Conservation (phyloP, 2,329 filamentous ascomycete genomes). For the Monilinia fructicola region DNA sequence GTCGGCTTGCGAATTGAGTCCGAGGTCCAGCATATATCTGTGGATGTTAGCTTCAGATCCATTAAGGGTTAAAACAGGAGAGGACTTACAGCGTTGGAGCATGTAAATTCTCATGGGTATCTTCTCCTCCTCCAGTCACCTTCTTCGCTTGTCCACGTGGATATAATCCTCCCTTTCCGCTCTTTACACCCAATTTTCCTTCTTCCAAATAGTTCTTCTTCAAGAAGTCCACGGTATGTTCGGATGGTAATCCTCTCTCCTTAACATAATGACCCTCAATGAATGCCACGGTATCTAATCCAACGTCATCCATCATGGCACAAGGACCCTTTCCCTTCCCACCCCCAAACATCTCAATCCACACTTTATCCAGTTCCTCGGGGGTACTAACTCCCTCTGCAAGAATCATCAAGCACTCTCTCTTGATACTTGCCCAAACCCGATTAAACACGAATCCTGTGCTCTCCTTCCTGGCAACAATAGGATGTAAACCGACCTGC, state of each 20-base stretch:
- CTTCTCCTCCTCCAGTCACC: slow-evolving; percentile 12
- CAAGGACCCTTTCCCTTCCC: slow-evolving; percentile 42
- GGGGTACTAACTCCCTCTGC: slow-evolving; percentile 42
- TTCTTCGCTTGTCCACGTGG: slow-evolving; percentile 24
- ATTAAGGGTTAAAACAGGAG: neutral
- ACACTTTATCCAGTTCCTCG: slow-evolving; percentile 43
- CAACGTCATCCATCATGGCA: slow-evolving; percentile 45
- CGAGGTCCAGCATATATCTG: slow-evolving; percentile 30
- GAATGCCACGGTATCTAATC: slow-evolving; percentile 44
- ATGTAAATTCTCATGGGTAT: slow-evolving; percentile 16
- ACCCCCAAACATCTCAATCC: slow-evolving; percentile 42
- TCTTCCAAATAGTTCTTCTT: slow-evolving; percentile 38
- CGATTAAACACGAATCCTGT: slow-evolving; percentile 46
- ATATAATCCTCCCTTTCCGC: slow-evolving; percentile 34
- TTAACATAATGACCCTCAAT: slow-evolving; percentile 46
- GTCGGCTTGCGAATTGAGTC: slow-evolving; percentile 24
- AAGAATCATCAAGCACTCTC: slow-evolving; percentile 43
- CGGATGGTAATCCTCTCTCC: slow-evolving; percentile 30
- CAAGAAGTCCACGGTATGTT: slow-evolving; percentile 40
- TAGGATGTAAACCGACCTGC: slow-evolving; percentile 43
- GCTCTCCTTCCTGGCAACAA: slow-evolving; percentile 42
- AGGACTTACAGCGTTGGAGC: slow-evolving; percentile 24
- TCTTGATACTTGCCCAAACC: slow-evolving; percentile 47
- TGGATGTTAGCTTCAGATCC: neutral
- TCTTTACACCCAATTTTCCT: slow-evolving; percentile 39